Evolutionary conservation across 2,329 filamentous ascomycete genomes (phyloP).

Genomic region (Xenoacremonium recifei): DNA sequence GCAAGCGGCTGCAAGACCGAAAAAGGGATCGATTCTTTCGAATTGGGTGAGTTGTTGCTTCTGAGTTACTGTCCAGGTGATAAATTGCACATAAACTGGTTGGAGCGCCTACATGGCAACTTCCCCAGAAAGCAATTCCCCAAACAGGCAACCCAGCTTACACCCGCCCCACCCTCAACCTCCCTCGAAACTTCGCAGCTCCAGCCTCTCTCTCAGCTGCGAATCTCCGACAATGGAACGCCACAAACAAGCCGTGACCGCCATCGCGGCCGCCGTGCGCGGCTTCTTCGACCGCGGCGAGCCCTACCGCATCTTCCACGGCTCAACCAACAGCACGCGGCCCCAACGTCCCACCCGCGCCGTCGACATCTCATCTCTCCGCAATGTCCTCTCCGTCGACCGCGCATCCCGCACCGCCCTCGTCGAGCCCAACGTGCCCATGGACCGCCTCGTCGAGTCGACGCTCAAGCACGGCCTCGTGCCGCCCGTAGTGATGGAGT

Average conservation of each 20-base stretch:
- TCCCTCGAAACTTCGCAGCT: no score
- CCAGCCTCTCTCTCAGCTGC: no score
- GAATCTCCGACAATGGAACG: conserved; percentile 46
- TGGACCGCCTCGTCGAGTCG: conserved; percentile 67
- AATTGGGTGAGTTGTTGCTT: no score
- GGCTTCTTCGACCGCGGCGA: conserved; percentile 46
- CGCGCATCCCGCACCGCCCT: conserved; percentile 54
- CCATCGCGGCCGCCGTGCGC: conserved; percentile 47
- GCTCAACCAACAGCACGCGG: conserved; percentile 73
- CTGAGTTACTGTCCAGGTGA: no score
- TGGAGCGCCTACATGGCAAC: no score
- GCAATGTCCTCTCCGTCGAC: conserved; percentile 64
- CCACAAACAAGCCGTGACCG: conserved; percentile 47
- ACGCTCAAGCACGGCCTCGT: conserved; percentile 65
- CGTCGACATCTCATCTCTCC: conserved; percentile 65
- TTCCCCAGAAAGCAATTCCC: no score
- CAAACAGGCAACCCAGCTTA: no score
- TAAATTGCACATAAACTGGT: no score
- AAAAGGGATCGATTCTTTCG: no score
- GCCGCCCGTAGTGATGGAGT: conserved; percentile 74
- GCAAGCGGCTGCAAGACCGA: no score
- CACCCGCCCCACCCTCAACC: no score
- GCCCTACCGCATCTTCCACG: conserved; percentile 75
- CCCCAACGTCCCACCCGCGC: conserved; percentile 35
- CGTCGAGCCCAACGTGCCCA: conserved; percentile 74